Conservation (phyloP, 768 basidiomycete species). For the Tylopilus sp. region DNA sequence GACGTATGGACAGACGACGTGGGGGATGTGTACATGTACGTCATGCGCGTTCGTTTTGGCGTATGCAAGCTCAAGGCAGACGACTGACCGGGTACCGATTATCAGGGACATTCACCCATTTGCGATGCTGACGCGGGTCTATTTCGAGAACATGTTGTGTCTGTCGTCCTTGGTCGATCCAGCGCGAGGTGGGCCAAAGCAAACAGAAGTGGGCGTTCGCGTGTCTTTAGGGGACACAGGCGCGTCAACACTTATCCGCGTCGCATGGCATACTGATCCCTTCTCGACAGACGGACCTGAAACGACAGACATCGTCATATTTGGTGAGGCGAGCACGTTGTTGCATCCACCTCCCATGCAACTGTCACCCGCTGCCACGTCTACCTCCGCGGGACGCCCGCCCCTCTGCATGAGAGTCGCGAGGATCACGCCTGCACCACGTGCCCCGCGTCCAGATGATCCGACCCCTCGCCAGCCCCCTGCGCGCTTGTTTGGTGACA, state of each 20-base stretch:
- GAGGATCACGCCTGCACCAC: constrained; percentile 47
- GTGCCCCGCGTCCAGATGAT: constrained; percentile 65
- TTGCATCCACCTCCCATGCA: constrained; percentile 8
- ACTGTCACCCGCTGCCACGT: constrained; percentile 12
- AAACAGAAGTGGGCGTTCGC: constrained; percentile 58
- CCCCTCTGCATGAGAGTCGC: constrained; percentile 48
- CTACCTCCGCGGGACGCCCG: constrained; percentile 21
- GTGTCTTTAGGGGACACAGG: constrained; percentile 70
- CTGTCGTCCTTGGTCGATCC: constrained; percentile 35
- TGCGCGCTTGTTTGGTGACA: constrained; percentile 19
- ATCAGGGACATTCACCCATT: constrained; percentile 69
- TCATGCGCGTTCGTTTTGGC: constrained; percentile 19
- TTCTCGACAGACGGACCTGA: constrained; percentile 55
- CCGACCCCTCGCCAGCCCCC: constrained; percentile 74
- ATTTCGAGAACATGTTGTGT: constrained; percentile 72
- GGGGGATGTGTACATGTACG: constrained; percentile 47
- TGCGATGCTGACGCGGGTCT: constrained; percentile 57
- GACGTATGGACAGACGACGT: constrained; percentile 61
- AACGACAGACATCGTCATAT: constrained; percentile 63
- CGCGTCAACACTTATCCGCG: constrained; percentile 20
- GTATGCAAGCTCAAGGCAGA: not conserved
- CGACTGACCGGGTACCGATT: too few species aligned
- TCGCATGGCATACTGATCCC: not conserved
- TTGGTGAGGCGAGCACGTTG: constrained; percentile 34
- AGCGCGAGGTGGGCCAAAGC: constrained; percentile 16